Conservation (phyloP, 2,329 filamentous ascomycete genomes). For the Pseudogymnoascus verrucosus region DNA sequence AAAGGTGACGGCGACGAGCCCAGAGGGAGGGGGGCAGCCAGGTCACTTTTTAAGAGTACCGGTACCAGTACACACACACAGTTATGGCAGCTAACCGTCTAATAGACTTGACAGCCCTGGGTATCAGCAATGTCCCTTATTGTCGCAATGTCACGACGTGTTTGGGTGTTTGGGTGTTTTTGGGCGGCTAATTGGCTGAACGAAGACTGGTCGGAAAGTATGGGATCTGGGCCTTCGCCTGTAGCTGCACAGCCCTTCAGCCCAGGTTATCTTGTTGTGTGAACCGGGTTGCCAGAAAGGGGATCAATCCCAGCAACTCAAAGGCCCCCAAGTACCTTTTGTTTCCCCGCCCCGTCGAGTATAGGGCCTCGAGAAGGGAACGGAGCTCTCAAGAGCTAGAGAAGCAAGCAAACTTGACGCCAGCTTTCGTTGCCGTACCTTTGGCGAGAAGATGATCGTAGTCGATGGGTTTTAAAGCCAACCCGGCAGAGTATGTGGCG, state of each 20-base stretch:
- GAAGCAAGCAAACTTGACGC: conserved; percentile 7
- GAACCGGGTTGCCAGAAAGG: conserved; percentile 9
- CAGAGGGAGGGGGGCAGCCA: neutral
- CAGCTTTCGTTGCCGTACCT: neutral
- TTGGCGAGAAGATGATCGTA: neutral
- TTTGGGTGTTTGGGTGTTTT: conserved; percentile 4
- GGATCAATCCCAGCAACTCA: conserved; percentile 3
- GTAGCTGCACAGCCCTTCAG: conserved; percentile 6
- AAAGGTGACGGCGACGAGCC: neutral
- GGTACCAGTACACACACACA: neutral
- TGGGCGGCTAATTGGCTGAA: neutral
- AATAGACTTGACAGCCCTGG: neutral
- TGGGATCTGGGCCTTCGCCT: neutral
- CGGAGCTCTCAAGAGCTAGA: neutral
- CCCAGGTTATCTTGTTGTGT: neutral
- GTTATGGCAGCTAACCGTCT: neutral
- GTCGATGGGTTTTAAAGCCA: neutral
- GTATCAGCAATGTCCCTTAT: conserved; percentile 3
- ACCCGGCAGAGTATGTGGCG: neutral
- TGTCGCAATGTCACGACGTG: conserved; percentile 2
- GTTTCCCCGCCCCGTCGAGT: neutral
- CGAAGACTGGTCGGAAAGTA: neutral
- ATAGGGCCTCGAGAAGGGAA: neutral
- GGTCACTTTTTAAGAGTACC: conserved; percentile 3
- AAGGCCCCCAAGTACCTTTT: neutral